phyloP scores from a whole-genome alignment of 2,329 filamentous ascomycete species.

The Neofusicoccum kwambonambiense region DNA sequence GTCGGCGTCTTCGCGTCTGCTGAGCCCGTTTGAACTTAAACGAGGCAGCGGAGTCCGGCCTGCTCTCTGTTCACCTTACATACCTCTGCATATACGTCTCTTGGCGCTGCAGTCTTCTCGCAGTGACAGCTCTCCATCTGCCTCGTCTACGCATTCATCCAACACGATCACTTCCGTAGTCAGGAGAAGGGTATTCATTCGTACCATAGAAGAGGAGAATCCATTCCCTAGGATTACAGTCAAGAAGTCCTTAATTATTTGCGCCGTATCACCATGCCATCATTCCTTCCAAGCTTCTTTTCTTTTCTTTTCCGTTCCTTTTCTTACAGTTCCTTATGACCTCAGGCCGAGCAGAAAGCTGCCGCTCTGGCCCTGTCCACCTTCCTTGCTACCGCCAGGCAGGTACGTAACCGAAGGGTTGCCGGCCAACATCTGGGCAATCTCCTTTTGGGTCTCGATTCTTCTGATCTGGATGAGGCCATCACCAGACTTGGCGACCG shows the following conservation, averaged over 20 bases:
- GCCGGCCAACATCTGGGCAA: constrained; percentile 80
- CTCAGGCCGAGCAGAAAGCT: constrained; percentile 68
- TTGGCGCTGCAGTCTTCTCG: too few relatives aligned
- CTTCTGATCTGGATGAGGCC: constrained; percentile 93
- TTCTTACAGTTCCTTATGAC: constrained; percentile 28
- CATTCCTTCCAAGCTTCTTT: neutral
- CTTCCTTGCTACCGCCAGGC: constrained; percentile 65
- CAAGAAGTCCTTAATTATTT: constrained; percentile 21
- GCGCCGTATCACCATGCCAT: constrained; percentile 27
- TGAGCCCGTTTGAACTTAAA: too few relatives aligned
- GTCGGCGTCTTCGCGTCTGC: too few relatives aligned
- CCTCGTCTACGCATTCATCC: too few relatives aligned
- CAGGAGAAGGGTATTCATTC: constrained; percentile 9
- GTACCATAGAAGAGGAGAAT: constrained; percentile 32
- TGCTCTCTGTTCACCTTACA: too few relatives aligned
- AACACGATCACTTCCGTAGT: neutral
- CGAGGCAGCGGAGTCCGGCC: too few relatives aligned
- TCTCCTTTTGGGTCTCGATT: constrained; percentile 95
- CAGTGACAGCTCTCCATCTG: too few relatives aligned
- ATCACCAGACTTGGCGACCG: constrained; percentile 89
- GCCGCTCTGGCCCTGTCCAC: constrained; percentile 56
- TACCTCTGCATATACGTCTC: too few relatives aligned
- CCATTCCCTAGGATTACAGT: constrained; percentile 32
- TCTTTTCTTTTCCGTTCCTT: constrained; percentile 9
- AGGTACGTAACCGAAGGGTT: constrained; percentile 98